Evolutionary conservation across 2,329 filamentous ascomycete species (phyloP).

Genomic region (Beauveria varroae): DNA sequence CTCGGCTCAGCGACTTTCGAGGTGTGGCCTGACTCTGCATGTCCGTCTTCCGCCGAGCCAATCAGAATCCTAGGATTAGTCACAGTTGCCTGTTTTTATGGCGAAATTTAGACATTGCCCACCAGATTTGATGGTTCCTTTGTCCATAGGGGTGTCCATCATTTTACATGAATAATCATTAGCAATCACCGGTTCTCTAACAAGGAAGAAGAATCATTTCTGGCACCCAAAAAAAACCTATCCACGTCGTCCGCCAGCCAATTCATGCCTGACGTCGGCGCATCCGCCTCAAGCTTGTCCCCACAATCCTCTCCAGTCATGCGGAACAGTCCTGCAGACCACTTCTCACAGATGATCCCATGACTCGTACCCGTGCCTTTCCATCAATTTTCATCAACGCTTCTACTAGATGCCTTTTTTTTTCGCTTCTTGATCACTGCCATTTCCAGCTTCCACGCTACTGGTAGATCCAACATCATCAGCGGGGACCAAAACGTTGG

Average conservation of each 20-base stretch:
- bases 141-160: neutral
- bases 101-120: neutral
- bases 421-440: neutral
- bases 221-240: neutral
- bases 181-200: neutral
- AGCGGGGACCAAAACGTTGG: slow-evolving; percentile 6
- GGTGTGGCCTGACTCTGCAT: slow-evolving; percentile 20
- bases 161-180: neutral
- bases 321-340: neutral
- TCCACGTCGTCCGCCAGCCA: neutral
- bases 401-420: neutral
- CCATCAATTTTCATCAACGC: neutral
- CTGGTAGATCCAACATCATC: slow-evolving; percentile 3
- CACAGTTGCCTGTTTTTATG: slow-evolving; percentile 15
- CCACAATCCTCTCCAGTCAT: neutral
- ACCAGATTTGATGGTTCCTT: neutral
- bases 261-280: neutral
- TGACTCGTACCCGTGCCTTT: neutral
- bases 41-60: slow-evolving; percentile 29
- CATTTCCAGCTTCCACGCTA: slow-evolving; percentile 1
- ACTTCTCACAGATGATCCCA: neutral
- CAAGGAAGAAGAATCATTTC: neutral
- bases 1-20: slow-evolving; percentile 23
- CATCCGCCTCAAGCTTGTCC: neutral
- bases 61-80: slow-evolving; percentile 27